These are phyloP conservation scores for Coemansia sp. DNA, from an alignment of 192 early-diverging fungal genomes.

Conservation along the genomic window DNA sequence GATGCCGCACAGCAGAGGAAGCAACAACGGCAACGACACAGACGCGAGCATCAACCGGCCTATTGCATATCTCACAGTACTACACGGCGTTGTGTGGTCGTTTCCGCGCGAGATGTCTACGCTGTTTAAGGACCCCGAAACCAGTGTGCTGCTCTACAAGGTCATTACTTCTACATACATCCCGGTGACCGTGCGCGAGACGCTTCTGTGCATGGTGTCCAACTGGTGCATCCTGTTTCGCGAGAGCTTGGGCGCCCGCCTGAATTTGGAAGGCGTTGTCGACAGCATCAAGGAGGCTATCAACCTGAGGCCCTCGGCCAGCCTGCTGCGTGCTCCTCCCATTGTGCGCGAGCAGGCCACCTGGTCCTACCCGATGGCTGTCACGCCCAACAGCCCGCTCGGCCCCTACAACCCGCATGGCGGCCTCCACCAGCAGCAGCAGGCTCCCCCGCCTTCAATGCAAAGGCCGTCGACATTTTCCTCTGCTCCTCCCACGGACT, in stretches of 20 bases:
- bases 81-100: conserved; percentile 44
- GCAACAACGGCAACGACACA: not conserved
- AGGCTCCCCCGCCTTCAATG: not conserved
- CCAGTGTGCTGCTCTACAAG: conserved; percentile 11
- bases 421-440: not conserved
- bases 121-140: conserved; percentile 27
- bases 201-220: conserved; percentile 44
- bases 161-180: conserved; percentile 20
- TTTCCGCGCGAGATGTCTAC: conserved; percentile 33
- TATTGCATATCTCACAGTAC: conserved; percentile 31
- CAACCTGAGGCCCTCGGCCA: conserved; percentile 13
- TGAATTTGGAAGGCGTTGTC: conserved; percentile 36
- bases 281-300: conserved; percentile 24
- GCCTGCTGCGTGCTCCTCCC: conserved; percentile 30
- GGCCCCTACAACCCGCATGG: conserved; percentile 6
- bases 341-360: conserved; percentile 14
- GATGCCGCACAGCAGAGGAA: conserved; percentile 1
- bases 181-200: conserved; percentile 40
- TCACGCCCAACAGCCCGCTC: not conserved
- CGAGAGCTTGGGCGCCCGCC: conserved; percentile 17
- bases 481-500: not conserved
- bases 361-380: conserved; percentile 29
- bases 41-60: conserved; percentile 7
- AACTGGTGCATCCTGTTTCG: conserved; percentile 41
- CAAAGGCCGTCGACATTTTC: not conserved